A percentile compares a stretch with the other conserved stretches of the same genome.
phyloP scores from a whole-genome alignment of 495 filamentous ascomycete genomes.

The Lichina pygmaea region DNA sequence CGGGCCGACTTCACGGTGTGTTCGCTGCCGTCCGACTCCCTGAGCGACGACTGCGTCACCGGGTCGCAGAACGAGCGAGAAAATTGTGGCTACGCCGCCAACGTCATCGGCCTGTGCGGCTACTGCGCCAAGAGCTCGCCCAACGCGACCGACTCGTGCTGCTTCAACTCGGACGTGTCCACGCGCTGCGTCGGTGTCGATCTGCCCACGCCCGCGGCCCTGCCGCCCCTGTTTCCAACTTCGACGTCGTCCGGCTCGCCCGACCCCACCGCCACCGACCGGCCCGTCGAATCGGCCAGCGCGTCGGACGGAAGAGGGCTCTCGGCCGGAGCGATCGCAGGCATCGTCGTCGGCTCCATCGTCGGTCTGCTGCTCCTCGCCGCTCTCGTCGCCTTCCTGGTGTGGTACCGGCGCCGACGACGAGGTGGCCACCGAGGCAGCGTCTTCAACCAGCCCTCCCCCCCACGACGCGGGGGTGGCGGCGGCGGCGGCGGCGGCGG shows the following conservation, averaged over 20 bases:
- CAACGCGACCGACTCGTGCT: conserved; percentile 90
- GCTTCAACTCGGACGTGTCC: conserved; percentile 50
- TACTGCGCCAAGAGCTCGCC: conserved; percentile 62
- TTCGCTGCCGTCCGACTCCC: conserved; percentile 48
- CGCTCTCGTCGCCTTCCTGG: conserved; percentile 27
- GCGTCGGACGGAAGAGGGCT: conserved; percentile 20
- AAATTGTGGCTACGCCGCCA: conserved; percentile 68
- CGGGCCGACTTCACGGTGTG: conserved; percentile 85
- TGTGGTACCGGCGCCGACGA: conserved; percentile 25
- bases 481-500: not conserved
- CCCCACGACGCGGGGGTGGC: conserved; percentile 29
- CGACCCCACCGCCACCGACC: not conserved
- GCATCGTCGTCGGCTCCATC: conserved; percentile 64
- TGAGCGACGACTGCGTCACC: conserved; percentile 46
- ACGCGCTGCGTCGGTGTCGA: conserved; percentile 41
- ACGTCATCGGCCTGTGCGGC: conserved; percentile 60
- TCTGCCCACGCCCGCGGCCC: conserved; percentile 45
- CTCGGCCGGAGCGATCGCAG: conserved; percentile 66
- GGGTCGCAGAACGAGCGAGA: conserved; percentile 57
- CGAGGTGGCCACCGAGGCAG: conserved; percentile 26
- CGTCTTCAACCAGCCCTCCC: conserved; percentile 69
- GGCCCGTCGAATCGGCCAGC: conserved; percentile 2
- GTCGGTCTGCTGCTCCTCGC: conserved; percentile 39
- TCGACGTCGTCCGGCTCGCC: conserved; percentile 6
- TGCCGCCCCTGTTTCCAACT: conserved; percentile 35